phyloP scores from a whole-genome alignment of 2,329 filamentous ascomycete genomes.

The Colletotrichum aenigma region DNA sequence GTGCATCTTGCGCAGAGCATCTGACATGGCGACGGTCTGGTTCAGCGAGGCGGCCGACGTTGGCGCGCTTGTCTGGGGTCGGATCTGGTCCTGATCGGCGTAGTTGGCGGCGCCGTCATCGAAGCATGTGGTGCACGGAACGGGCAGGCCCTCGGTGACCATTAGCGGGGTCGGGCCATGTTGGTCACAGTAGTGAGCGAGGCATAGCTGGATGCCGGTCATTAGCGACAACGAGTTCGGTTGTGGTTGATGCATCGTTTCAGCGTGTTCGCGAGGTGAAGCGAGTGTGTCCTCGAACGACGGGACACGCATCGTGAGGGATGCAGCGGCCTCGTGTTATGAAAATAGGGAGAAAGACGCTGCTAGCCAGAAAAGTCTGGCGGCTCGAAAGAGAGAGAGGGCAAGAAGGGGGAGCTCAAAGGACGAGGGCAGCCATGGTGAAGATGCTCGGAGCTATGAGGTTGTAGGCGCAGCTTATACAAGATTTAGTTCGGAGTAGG shows the following conservation, averaged over 20 bases:
- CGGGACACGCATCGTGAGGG: constrained; percentile 18
- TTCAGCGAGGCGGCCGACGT: constrained; percentile 27
- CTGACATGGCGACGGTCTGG: constrained; percentile 42
- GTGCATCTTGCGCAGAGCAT: constrained; percentile 53
- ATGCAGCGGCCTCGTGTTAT: neutral
- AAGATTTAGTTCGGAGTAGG: neutral
- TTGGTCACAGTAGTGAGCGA: constrained; percentile 74
- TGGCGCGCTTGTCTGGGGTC: constrained; percentile 45
- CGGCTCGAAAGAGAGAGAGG: neutral
- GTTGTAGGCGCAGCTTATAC: neutral
- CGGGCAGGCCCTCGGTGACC: constrained; percentile 70
- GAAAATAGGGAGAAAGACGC: neutral
- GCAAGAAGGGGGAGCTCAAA: neutral
- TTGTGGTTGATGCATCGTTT: constrained; percentile 11
- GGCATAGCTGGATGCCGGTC: constrained; percentile 60
- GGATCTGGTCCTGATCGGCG: constrained; percentile 29
- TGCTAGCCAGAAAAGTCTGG: neutral
- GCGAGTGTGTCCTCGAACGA: constrained; percentile 16
- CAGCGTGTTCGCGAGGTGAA: neutral
- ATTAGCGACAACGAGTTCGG: constrained; percentile 19
- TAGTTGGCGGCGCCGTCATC: constrained; percentile 44
- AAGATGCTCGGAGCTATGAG: neutral
- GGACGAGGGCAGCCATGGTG: neutral
- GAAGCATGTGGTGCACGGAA: constrained; percentile 64
- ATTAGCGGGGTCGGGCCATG: constrained; percentile 73